Evolutionary conservation across 1,139 yeast genomes (phyloP), one percentile per base, ranked within the genome.

Genomic region (Yamadazyma atmosphaerica): DNA sequence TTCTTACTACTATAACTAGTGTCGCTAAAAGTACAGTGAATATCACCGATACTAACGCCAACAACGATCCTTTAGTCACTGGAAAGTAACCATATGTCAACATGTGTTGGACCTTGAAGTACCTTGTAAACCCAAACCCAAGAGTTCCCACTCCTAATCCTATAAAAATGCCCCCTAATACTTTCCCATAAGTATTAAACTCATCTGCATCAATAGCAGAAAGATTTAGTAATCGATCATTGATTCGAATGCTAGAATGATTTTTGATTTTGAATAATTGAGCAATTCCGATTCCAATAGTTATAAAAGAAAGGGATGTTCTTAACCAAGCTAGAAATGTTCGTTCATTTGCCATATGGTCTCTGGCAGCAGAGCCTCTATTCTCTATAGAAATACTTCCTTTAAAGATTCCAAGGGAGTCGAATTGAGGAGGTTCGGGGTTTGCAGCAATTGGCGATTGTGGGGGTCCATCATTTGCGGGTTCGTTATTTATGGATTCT

Each of bases 301-400:
- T 66, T 4, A 69, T 60, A 42, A 70, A 68, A 11, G 72, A 61
- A 17, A 70, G 51, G 2, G 72, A 65, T 0, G 94, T 85, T 43
- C 94, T 68, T 28, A 82, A 60, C 85, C 90, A 86, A 0, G 94
- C 92, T 11, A 86, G 63, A 42, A 79, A 80, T 0, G 94, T 86
- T 42, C 95, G 66, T 55, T 86, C 95, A 54, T 84, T 85, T 13
- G 95, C 90, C 60, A 86, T 55, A 48, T 72, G 78, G 49, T 73
- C 79, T 45, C 79, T 55, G 1, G 78, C 78, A 1, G 72, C 77
- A 1, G 77, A 56, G 0, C 76, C 76, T 40, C 67, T 70, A 40
- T 73, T 72, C 42, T 72, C 77, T 18, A 73, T 47, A 4, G 63
- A 48, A 5, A 72, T 28, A 0, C 77, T 63, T 4, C 58, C 54